These are phyloP conservation scores for Coemansia sp. DNA, from an alignment of 192 early-diverging fungal species.

Conservation along the genomic window DNA sequence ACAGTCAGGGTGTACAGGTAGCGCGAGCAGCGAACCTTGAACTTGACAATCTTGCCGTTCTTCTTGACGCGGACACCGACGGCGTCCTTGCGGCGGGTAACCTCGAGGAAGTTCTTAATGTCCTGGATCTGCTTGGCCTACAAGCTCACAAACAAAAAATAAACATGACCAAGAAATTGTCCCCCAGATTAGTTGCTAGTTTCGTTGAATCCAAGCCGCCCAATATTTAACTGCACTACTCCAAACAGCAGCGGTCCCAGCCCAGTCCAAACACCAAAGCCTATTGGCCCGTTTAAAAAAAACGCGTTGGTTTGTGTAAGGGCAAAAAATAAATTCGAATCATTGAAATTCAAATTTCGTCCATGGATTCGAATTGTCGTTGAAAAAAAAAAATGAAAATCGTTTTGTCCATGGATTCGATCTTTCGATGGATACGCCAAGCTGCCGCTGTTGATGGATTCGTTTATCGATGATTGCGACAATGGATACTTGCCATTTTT, in stretches of 20 bases:
- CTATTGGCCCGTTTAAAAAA: background rate
- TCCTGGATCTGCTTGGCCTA: conserved; percentile 98
- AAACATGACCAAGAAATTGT: background rate
- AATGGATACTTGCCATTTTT: conserved; percentile 9
- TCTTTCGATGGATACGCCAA: background rate
- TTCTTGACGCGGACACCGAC: conserved; percentile 95
- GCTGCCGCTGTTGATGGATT: background rate
- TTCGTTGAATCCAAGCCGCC: background rate
- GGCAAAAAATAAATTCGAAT: background rate
- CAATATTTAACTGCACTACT: background rate
- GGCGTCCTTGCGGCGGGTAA: conserved; percentile 96
- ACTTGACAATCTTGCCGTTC: conserved; percentile 90
- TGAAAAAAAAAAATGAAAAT: background rate
- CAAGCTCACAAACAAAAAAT: conserved; percentile 8
- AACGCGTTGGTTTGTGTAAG: background rate
- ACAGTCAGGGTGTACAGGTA: conserved; percentile 99
- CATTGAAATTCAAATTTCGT: conserved; percentile 1
- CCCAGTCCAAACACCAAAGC: background rate
- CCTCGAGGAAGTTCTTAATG: conserved; percentile 98
- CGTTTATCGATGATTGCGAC: background rate
- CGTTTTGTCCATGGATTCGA: background rate
- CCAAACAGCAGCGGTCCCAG: background rate
- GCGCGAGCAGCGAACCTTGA: conserved; percentile 98
- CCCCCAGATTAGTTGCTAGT: background rate
- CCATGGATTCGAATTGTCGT: conserved; percentile 1